These are phyloP conservation scores for Lagenaria siceraria DNA, from an alignment of 306 rosid genomes.

Conservation along the genomic window DNA sequence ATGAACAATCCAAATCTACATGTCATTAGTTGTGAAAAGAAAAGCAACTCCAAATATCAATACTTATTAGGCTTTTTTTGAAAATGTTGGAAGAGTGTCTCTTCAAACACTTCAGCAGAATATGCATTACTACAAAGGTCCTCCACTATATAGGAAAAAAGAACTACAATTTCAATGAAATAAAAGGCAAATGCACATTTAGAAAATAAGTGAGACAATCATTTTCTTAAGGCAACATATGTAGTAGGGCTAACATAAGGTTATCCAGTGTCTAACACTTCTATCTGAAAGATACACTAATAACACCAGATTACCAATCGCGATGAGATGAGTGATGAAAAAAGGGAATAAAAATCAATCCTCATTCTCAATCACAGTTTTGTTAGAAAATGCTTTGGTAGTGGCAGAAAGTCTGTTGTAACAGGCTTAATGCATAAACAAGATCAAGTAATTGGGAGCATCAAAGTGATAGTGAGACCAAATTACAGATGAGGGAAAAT, in stretches of 20 bases:
- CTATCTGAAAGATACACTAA: neutral
- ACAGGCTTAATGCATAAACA: neutral
- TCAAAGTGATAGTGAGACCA: neutral
- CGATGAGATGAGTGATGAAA: neutral
- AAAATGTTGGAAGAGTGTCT: neutral
- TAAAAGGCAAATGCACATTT: neutral
- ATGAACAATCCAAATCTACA: neutral
- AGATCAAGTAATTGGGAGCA: neutral
- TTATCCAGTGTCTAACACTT: neutral
- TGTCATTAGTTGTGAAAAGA: neutral
- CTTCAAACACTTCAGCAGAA: neutral
- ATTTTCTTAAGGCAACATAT: neutral
- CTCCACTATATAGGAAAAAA: neutral
- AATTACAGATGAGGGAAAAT: neutral
- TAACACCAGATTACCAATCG: neutral
- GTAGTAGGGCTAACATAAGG: neutral
- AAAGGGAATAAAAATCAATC: neutral
- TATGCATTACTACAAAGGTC: neutral
- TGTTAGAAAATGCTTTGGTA: neutral
- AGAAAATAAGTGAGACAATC: neutral
- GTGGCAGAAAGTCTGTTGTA: neutral
- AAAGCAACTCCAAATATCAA: neutral
- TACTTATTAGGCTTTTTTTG: neutral
- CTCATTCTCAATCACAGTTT: neutral
- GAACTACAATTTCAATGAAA: neutral